Conservation (phyloP, 2,329 filamentous ascomycete species). For the Exophiala oligosperma region DNA sequence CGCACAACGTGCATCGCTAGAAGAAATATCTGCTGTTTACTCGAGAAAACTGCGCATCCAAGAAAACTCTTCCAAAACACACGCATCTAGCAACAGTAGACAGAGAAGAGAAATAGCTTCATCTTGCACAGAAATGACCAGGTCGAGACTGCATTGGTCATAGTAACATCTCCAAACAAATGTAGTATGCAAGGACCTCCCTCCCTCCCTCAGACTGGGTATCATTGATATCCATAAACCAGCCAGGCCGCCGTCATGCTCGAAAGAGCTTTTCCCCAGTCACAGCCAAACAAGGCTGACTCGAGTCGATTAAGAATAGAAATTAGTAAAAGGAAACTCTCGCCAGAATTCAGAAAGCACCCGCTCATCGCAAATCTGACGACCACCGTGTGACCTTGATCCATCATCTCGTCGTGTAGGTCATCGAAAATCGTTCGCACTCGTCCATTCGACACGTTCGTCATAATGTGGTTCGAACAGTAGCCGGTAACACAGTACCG, state of each 20-base stretch:
- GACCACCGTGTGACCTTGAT: background rate
- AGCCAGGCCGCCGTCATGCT: background rate
- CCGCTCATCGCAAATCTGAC: background rate
- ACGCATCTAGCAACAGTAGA: background rate
- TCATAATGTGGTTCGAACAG: background rate
- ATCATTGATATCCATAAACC: background rate
- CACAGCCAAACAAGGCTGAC: background rate
- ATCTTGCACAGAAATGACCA: background rate
- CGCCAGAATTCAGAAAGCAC: background rate
- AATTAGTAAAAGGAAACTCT: background rate
- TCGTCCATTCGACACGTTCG: background rate
- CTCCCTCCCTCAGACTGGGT: background rate
- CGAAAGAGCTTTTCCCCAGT: background rate
- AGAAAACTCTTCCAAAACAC: background rate
- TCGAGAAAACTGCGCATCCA: background rate
- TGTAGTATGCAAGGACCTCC: no score
- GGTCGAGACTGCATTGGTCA: background rate
- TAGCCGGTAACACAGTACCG: background rate
- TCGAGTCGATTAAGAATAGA: background rate
- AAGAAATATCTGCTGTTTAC: background rate
- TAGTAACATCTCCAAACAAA: no score
- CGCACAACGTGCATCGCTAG: background rate
- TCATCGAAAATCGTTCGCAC: conserved; percentile 10
- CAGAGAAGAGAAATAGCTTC: background rate
- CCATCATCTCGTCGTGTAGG: conserved; percentile 14